Base-by-base conservation (phyloP, 78 protist genomes). In the Dictyostelium firmibasis region DNA sequence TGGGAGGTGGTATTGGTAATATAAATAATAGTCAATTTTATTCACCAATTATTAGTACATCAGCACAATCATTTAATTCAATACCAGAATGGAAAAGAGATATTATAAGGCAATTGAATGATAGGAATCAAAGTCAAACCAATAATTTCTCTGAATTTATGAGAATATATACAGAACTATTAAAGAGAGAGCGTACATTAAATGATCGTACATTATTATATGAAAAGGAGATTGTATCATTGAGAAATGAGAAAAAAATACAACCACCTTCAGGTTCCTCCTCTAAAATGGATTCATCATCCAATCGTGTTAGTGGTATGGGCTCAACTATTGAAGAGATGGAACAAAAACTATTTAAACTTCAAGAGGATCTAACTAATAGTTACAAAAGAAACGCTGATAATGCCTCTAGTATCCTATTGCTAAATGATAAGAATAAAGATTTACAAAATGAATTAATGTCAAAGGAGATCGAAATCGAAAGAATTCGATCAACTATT, bases 331-430 rank as follows among this genome's bases (percentile, higher is more conserved):
- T 84, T 50, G 92, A 85, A 31, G 96, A 92, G 11, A 23, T 92
- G 53, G 96, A 92, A 9, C 85, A 76, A 23, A 92, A 84, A 82
- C 36, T 92, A 76, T 85, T 41, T 20, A 82, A 85, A 27, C 81
- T 92, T 11, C 96, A 92, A 84, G 96, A 92, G 25, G 91, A 92
- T 82, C 20, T 92, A 38, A 92, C 96, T 35, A 36, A 69, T 18
- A 84, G 91, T 57, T 92, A 92, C 29, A 92, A 92, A 81, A 72
- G 77, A 6, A 92, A 75, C 60, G 91, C 96, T 14, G 96, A 92
- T 27, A 83, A 83, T 69, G 96, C 96, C 16, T 75, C 88, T 4
- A 74, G 85, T 33, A 33, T 92, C 1, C 36, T 92, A 0, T 50
- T 60, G 31, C n/a, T 92, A 25, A 92, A 43, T 38, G 91, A 92